Evolutionary conservation across 129 eudicot species (phyloP).

Genomic region (Tagetes patula): DNA sequence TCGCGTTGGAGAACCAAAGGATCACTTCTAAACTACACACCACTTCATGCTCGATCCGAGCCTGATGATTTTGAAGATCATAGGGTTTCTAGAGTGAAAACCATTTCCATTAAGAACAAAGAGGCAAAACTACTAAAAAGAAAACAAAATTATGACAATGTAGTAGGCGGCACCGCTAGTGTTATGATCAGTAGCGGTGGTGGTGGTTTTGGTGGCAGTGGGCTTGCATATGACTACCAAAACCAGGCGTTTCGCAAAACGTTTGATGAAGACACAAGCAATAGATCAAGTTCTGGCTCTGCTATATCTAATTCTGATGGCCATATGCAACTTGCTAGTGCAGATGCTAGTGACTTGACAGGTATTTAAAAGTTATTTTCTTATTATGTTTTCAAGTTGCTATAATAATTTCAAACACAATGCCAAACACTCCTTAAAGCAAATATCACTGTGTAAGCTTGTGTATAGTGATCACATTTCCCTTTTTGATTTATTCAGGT

Average conservation of each 20-base stretch:
- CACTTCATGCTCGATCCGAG: conserved; percentile 86
- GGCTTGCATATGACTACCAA: conserved; percentile 42
- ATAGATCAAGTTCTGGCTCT: conserved; percentile 96
- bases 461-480: background rate
- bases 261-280: conserved; percentile 83
- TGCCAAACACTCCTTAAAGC: background rate
- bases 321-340: conserved; percentile 76
- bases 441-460: background rate
- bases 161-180: conserved; percentile 33
- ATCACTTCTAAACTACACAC: conserved; percentile 81
- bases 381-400: background rate
- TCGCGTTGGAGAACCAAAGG: conserved; percentile 99
- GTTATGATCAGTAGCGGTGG: conserved; percentile 21
- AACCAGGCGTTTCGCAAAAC: conserved; percentile 50
- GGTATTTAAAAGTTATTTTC: conserved; percentile 39
- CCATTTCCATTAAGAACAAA: conserved; percentile 63
- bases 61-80: conserved; percentile 68
- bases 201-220: conserved; percentile 22
- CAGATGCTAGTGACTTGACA: conserved; percentile 92
- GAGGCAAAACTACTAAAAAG: conserved; percentile 78
- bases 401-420: background rate
- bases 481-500: conserved; percentile 45
- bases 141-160: conserved; percentile 51
- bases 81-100: conserved; percentile 57
- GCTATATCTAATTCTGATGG: conserved; percentile 95